Conservation (phyloP, 1,284 basidiomycete species). For the Leccinum subspadiceum region DNA sequence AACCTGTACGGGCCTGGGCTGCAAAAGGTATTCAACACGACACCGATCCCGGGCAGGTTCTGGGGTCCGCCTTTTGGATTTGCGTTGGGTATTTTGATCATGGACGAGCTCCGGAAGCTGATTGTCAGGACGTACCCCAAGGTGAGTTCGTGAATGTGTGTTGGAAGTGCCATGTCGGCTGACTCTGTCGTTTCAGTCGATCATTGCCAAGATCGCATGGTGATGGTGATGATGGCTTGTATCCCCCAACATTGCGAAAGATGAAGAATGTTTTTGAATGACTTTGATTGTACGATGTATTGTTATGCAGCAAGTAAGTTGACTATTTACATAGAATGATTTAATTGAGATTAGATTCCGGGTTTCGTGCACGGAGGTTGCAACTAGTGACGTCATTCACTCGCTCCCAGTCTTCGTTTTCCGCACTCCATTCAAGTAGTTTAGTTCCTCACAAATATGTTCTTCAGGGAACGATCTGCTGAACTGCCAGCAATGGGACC, state of each 20-base stretch:
- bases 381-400: neutral
- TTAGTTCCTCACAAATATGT: neutral
- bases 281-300: neutral
- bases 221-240: conserved; percentile 5
- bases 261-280: neutral
- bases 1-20: conserved; percentile 32
- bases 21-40: conserved; percentile 29
- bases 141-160: conserved; percentile 22
- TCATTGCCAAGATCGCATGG: conserved; percentile 34
- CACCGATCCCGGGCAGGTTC: conserved; percentile 41
- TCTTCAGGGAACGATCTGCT: neutral
- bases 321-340: neutral
- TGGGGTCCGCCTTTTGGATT: conserved; percentile 43
- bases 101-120: conserved; percentile 42
- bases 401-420: neutral
- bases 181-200: conserved; percentile 19
- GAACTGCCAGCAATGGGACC: neutral
- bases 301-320: neutral
- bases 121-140: conserved; percentile 42
- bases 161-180: conserved; percentile 4
- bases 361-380: neutral
- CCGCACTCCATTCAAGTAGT: neutral
- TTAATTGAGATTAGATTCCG: neutral
- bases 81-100: conserved; percentile 36
- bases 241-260: neutral